Base-by-base conservation (phyloP, 78 protist species). In the Tieghemostelium lacteum region DNA sequence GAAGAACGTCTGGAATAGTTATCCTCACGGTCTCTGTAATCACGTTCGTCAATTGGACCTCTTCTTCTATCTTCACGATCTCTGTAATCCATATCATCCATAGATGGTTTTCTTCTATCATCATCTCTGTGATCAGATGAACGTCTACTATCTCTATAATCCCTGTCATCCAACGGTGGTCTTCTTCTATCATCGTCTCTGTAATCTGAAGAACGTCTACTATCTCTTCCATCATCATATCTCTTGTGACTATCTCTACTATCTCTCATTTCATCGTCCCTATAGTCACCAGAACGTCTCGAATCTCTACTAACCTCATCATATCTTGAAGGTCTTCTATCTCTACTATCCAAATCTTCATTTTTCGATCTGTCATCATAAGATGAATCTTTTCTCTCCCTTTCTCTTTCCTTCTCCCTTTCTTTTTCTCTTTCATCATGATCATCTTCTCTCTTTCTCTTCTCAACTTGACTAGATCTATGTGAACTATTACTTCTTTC, bases 391-490 rank as follows among this genome's bases (percentile, higher is more conserved):
- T 58, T 76, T 76, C 73, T 77, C 31, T 77, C 87, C n/a, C 87
- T 28, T 28, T 67, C 76, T 28, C 88, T 65, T 39, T 80, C 88
- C 42, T 63, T 66, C 0, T 55, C 49, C 29, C 89, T 34, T 8
- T 78, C 88, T 45, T 58, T 78, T 67, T 80, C 80, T 54, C 89
- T 22, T 66, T 80, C 89, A 42, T 80, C 89, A 0, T 29, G 0
- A 29, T 80, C 89, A 28, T 80, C 89, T 8, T 80, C 89, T 54
- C 89, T 66, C 33, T 80, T 80, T 58, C 89, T 66, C 36, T 80
- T 80, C 29, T 67, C 85, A 40, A 22, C 16, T 12, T 8, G 12
- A 19, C 29, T 19, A 19, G 63, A 57, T 57, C 33, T 14, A 31
- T 70, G 76, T 28, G 67, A 26, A 20, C 61, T 19, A 45, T 24